These are phyloP conservation scores for Phanerochaete sordida DNA, from an alignment of 768 basidiomycete species.

Conservation along the genomic window DNA sequence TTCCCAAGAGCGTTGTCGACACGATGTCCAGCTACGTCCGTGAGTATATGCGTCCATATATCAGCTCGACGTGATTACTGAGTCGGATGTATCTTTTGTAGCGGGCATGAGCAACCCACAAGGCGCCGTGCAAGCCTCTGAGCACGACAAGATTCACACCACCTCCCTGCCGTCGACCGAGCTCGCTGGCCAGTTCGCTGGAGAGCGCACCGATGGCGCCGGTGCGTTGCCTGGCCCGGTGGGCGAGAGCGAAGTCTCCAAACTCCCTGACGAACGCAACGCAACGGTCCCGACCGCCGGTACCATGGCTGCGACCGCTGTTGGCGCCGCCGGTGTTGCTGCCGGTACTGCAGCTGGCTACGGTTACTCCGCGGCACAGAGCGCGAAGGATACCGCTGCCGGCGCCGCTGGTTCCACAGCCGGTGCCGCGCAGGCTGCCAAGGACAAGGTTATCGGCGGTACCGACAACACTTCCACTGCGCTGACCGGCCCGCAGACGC, in stretches of 20 bases:
- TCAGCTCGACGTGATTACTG: no score
- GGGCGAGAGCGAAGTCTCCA: conserved; percentile 4
- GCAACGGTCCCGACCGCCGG: background rate
- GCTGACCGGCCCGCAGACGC: no score
- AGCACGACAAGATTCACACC: conserved; percentile 4
- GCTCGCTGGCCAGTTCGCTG: conserved; percentile 11
- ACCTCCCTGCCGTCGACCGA: conserved; percentile 15
- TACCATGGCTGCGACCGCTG: background rate
- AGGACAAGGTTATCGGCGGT: no score
- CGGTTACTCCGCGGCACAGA: background rate
- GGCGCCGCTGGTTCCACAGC: background rate
- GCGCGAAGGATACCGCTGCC: background rate
- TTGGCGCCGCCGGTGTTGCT: background rate
- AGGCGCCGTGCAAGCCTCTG: conserved; percentile 1
- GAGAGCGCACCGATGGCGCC: conserved; percentile 18
- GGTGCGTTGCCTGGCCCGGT: conserved; percentile 12
- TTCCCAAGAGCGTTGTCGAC: conserved; percentile 21
- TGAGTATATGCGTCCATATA: conserved; percentile 10
- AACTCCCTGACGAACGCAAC: conserved; percentile 13
- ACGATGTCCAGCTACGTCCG: conserved; percentile 21
- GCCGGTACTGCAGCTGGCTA: background rate
- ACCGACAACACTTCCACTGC: no score
- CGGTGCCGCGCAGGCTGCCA: background rate
- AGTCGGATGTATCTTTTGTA: no score
- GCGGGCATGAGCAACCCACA: conserved; percentile 4